phyloP scores from a whole-genome alignment of 2,329 filamentous ascomycete genomes.

The Pseudophaeomoniella oleicola region DNA sequence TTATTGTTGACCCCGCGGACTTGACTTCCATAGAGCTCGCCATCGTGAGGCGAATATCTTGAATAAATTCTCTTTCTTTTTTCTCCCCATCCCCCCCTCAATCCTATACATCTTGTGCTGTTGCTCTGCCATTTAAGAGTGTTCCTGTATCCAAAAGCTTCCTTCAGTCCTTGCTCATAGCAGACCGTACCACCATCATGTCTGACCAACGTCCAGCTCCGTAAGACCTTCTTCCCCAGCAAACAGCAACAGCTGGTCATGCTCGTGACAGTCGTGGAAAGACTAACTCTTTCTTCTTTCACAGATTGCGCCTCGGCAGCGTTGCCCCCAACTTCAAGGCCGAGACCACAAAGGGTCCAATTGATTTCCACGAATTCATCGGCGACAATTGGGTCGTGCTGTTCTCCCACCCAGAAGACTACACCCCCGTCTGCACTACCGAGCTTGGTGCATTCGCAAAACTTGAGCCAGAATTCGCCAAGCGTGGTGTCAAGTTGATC shows the following conservation, averaged over 20 bases:
- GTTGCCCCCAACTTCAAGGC: constrained; percentile 56
- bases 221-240: constrained; percentile 16
- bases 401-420: constrained; percentile 51
- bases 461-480: constrained; percentile 49
- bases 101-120: too few species aligned
- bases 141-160: too few species aligned
- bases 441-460: constrained; percentile 50
- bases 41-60: too few species aligned
- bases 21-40: too few species aligned
- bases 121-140: too few species aligned
- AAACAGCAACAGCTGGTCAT: too few species aligned
- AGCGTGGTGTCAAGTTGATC: constrained; percentile 48
- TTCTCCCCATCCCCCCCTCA: too few species aligned
- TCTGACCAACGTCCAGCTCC: constrained; percentile 24
- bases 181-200: too few species aligned
- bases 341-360: constrained; percentile 50
- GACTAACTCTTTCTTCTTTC: not conserved
- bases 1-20: too few species aligned
- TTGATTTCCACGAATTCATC: constrained; percentile 60
- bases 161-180: too few species aligned
- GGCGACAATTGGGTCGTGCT: constrained; percentile 56
- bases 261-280: too few species aligned
- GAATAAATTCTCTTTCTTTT: too few species aligned
- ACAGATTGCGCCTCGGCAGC: constrained; percentile 48
- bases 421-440: constrained; percentile 34